Conservation (phyloP, 768 basidiomycete genomes). For the Hemileccinum rubropunctum region DNA sequence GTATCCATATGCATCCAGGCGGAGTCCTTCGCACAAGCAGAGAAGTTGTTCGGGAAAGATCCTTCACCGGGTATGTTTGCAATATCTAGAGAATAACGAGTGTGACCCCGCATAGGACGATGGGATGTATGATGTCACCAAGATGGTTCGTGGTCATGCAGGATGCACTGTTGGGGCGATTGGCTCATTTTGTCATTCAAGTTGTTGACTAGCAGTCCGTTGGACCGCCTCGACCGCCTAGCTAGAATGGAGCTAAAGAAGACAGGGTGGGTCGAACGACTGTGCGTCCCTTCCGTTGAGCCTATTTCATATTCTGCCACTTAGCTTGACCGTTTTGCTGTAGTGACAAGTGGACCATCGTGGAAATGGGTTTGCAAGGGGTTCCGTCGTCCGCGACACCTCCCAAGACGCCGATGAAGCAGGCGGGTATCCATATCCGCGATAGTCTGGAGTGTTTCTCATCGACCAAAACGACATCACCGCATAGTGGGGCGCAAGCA, state of each 20-base stretch:
- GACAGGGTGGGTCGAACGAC: conserved; percentile 31
- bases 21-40: neutral
- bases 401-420: conserved; percentile 7
- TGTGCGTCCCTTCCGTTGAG: conserved; percentile 6
- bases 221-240: conserved; percentile 29
- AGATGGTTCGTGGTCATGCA: conserved; percentile 22
- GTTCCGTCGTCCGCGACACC: conserved; percentile 4
- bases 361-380: conserved; percentile 22
- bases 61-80: conserved; percentile 14
- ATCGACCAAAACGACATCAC: neutral
- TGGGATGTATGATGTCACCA: conserved; percentile 18
- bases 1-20: conserved; percentile 12
- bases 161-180: neutral
- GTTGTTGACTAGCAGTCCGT: conserved; percentile 24
- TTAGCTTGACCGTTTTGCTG: neutral
- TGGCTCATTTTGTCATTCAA: conserved; percentile 10
- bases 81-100: neutral
- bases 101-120: conserved; percentile 13
- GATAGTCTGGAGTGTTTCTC: neutral
- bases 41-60: conserved; percentile 2
- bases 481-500: neutral
- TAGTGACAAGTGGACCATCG: conserved; percentile 29
- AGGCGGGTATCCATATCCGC: neutral
- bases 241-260: conserved; percentile 30
- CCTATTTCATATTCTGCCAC: too few relatives aligned